Evolutionary conservation across 495 filamentous ascomycete species (phyloP), one percentile per base, ranked within the genome.

Genomic region (Tirmania nivea): DNA sequence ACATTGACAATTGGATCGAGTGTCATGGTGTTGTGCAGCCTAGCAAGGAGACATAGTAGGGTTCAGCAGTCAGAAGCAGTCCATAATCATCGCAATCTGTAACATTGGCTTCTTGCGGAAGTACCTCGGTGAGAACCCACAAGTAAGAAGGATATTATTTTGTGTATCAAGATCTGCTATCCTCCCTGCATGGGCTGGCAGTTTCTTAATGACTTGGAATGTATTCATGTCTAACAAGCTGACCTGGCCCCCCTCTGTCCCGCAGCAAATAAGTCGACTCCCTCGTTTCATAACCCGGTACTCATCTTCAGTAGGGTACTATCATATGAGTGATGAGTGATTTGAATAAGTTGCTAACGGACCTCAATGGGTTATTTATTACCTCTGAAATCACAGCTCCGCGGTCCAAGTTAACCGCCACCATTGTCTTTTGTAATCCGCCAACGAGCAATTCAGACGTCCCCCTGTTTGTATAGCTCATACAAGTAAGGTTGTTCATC

Each of bases 121-220:
- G 36, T 76, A 77, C 58, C 85, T 78, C 16, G 80, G 71, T 1
- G 87, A 89, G 64, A 84, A 90, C n/a, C 90, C 90, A 65, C 90
- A 99, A 21, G 88, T 95, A 17, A 95, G 79, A 34, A 96, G 75
- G 56, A 85, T 86, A 61, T 94, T 86, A 57, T 84, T 81, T 53
- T 86, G 81, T 8, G 86, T 85, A 68, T 96, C 89, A 83, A 99
- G 94, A 63, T 95, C 87, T 63, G 84, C 89, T 57, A 96, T 83
- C 21, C 74, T 77, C 3, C 83, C 79, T 3, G 76, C 74, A 57
- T 96, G 88, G 6, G 88, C 85, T 56, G 86, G 83, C 84, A 89
- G 96, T 12, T 75, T 75, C 60, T 87, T 93, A 49, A 88, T 71
- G 12, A 92, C 69, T 35, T 76, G 74, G 56, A 95, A 82, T 51